A percentile compares a stretch with the other conserved stretches of the same genome.
Evolutionary conservation across 441 rosid genomes (phyloP).

Genomic region (Erodium trifolium): DNA sequence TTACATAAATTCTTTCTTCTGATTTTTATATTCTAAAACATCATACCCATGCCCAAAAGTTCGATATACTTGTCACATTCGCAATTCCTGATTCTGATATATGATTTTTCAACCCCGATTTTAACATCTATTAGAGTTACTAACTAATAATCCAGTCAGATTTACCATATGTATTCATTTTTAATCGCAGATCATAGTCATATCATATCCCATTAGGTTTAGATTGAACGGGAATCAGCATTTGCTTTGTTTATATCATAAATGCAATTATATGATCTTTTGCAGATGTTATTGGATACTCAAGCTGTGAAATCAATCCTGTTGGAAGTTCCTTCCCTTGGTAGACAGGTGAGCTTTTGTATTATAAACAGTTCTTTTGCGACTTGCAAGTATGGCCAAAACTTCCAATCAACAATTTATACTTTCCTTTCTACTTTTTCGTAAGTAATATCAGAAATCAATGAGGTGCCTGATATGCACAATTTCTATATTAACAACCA

Average conservation of each 20-base stretch:
- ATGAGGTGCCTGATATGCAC: no score
- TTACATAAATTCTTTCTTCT: not conserved
- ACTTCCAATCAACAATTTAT: no score
- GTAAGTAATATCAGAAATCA: no score
- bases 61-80: not conserved
- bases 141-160: no score
- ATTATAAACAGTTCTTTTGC: not conserved
- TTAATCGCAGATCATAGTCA: not conserved
- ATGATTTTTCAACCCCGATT: no score
- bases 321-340: slow-evolving; percentile 85
- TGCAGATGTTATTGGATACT: slow-evolving; percentile 96
- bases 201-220: not conserved
- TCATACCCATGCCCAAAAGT: not conserved
- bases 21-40: not conserved
- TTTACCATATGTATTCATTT: not conserved
- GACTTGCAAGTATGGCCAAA: not conserved
- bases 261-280: slow-evolving; percentile 16
- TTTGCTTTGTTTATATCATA: not conserved
- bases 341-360: slow-evolving; percentile 59
- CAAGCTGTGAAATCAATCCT: slow-evolving; percentile 97
- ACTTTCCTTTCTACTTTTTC: no score
- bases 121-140: no score
- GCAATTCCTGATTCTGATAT: no score
- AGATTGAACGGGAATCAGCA: not conserved
- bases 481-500: no score